Evolutionary conservation across 345 rosid species (phyloP), one percentile per base, ranked within the genome.

Genomic region (Moricandia moricandioides): DNA sequence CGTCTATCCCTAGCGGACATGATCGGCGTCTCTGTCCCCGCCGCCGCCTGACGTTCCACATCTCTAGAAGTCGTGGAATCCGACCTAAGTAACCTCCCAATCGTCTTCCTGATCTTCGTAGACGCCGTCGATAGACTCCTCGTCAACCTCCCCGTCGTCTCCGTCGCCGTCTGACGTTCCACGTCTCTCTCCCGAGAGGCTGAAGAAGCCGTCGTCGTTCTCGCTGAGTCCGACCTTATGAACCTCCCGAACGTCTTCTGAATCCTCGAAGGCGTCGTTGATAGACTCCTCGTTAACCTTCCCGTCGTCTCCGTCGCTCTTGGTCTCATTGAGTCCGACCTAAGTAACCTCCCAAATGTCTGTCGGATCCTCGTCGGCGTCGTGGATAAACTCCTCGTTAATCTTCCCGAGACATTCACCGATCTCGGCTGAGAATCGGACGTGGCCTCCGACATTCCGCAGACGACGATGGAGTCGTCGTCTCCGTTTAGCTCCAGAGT

Each of bases 401-500:
- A 70, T 14, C 14, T 76, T 30, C 72, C 31, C 7, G 56, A 37
- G 13, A 45, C 35, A 43, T 8, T 62, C 33, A 35, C 65, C 70
- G 75, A 60, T 67, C n/a, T 68, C 60, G 51, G 18, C 59, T 14
- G 62, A 14, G 82, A 71, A 16, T 78, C 81, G 3, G 81, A 73
- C 6, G 72, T 45, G 13, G 45, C 58, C 69, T 72, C 78, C 6
- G 86, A 78, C 70, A 91, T 87, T 54, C 88, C 91, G 71, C 93
- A 88, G 21, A 91, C 79, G 55, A 87, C 77, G 54, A 88, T 83
- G 77, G 89, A 82, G 76, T 91, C 90, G 45, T 89, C 90, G 47
- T 85, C 79, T 2, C 80, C 91, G 49, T 73, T 54, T 11, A 94
- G 82, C 86, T 91, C 96, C 0, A 91, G 79, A 14, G 97, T 94